Evolutionary conservation across 768 basidiomycete species (phyloP).

Genomic region (Russula sp.): DNA sequence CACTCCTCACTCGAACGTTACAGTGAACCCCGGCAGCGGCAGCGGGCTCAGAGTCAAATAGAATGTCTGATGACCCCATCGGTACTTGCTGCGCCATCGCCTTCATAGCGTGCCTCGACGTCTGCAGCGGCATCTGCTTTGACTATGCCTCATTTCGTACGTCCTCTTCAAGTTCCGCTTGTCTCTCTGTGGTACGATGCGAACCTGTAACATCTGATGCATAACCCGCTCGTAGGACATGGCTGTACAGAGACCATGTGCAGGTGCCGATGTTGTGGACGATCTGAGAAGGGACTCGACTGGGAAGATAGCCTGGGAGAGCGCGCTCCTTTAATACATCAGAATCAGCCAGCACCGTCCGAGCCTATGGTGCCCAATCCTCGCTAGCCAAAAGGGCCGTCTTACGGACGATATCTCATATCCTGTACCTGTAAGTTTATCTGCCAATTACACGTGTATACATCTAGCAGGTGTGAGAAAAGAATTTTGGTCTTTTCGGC

Average conservation of each 20-base stretch:
- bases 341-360: constrained; percentile 14
- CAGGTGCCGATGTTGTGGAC: constrained; percentile 3
- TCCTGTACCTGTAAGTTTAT: background rate
- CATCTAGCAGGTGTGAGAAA: background rate
- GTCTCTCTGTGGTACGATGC: background rate
- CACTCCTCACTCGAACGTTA: background rate
- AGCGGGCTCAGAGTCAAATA: background rate
- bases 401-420: too few species aligned
- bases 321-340: constrained; percentile 23
- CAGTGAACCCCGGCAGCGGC: background rate
- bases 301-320: constrained; percentile 3
- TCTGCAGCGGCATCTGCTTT: constrained; percentile 22
- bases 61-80: constrained; percentile 19
- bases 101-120: constrained; percentile 14
- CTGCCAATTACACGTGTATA: constrained; percentile 3
- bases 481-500: background rate
- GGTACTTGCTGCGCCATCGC: constrained; percentile 23
- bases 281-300: background rate
- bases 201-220: background rate
- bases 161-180: background rate
- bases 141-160: constrained; percentile 24
- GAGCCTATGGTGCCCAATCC: constrained; percentile 1
- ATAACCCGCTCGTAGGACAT: constrained; percentile 6
- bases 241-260: constrained; percentile 17
- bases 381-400: background rate